phyloP scores from a whole-genome alignment of 139 green algal genomes.

The Coccomyxa sp. region DNA sequence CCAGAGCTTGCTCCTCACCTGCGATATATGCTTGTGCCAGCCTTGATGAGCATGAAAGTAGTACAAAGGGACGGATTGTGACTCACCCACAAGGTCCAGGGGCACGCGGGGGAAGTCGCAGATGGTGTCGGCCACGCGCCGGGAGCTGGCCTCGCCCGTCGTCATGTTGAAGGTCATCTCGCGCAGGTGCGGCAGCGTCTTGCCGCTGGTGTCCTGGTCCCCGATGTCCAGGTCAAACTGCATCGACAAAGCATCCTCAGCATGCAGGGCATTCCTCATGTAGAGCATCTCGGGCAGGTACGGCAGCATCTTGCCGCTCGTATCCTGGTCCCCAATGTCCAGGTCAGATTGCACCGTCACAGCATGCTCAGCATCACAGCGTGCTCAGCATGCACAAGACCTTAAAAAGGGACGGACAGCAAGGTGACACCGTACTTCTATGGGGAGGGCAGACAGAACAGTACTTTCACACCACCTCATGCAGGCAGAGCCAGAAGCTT shows the following conservation, averaged over 20 bases:
- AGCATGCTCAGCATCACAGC: conserved; percentile 2
- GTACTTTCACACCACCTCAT: too few relatives aligned
- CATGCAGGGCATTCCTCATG: conserved; percentile 33
- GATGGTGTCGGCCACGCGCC: conserved; percentile 18
- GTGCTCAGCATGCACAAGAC: neutral
- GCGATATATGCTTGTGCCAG: too few relatives aligned
- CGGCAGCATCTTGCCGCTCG: conserved; percentile 5
- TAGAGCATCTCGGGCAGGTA: conserved; percentile 42
- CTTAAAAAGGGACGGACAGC: too few relatives aligned
- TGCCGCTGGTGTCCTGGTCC: neutral
- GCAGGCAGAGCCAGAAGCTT: too few relatives aligned
- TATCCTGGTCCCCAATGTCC: conserved; percentile 8
- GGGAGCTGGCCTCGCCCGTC: conserved; percentile 18
- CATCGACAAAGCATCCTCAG: conserved; percentile 1
- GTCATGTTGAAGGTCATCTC: conserved; percentile 49
- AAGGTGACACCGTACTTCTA: too few relatives aligned
- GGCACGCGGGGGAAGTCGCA: conserved; percentile 56
- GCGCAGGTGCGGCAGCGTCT: conserved; percentile 19
- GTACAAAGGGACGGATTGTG: too few relatives aligned
- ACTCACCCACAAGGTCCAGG: neutral
- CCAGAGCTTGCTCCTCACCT: too few relatives aligned
- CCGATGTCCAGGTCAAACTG: conserved; percentile 37
- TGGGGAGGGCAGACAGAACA: too few relatives aligned
- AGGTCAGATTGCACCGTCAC: conserved; percentile 30
- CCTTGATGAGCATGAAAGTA: too few relatives aligned